These are phyloP conservation scores for Tephrocybe sp. DNA, from an alignment of 768 basidiomycete species.

Conservation along the genomic window DNA sequence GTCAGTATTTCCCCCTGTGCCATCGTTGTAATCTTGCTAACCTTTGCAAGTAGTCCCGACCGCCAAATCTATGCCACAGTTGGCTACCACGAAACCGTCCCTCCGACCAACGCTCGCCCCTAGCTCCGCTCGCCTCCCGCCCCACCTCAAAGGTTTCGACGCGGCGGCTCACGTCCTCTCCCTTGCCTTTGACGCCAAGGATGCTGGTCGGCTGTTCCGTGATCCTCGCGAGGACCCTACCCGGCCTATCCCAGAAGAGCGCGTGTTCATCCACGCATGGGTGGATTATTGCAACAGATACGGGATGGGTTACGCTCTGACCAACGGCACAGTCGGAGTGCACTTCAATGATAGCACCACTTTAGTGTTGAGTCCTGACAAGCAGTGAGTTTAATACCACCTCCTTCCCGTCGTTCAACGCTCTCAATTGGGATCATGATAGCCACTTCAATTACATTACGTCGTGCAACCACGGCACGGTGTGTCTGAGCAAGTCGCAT, in stretches of 20 bases:
- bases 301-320: slow-evolving; percentile 98
- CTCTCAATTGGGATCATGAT: slow-evolving; percentile 6
- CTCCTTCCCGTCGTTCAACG: not conserved
- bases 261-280: slow-evolving; percentile 96
- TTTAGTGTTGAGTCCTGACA: slow-evolving; percentile 81
- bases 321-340: slow-evolving; percentile 91
- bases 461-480: slow-evolving; percentile 59
- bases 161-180: slow-evolving; percentile 49
- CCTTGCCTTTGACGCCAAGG: slow-evolving; percentile 67
- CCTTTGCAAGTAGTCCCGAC: not conserved
- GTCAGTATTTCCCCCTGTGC: too few species aligned
- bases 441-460: slow-evolving; percentile 91
- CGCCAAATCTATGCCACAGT: not conserved
- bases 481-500: slow-evolving; percentile 71
- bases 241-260: slow-evolving; percentile 54
- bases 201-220: slow-evolving; percentile 60
- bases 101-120: slow-evolving; percentile 13
- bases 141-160: slow-evolving; percentile 59
- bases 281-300: slow-evolving; percentile 99
- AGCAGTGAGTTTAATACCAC: slow-evolving; percentile 55
- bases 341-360: slow-evolving; percentile 96
- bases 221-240: slow-evolving; percentile 54
- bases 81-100: slow-evolving; percentile 9
- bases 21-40: not conserved
- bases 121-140: slow-evolving; percentile 10